Evolutionary conservation across 148 eudicot genomes (phyloP).

Genomic region (Rheum nobile): DNA sequence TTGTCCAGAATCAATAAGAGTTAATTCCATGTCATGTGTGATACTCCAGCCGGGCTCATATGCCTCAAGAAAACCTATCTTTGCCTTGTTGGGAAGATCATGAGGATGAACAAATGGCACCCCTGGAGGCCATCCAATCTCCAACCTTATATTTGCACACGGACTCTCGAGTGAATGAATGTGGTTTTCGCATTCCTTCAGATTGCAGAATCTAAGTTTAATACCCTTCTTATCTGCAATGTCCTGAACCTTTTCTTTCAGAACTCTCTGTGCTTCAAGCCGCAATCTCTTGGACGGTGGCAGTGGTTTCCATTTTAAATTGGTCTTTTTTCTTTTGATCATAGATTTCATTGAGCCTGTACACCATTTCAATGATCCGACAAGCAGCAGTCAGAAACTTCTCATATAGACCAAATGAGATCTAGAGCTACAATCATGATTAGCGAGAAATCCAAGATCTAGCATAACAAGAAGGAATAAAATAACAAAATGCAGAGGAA

Average conservation of each 20-base stretch:
- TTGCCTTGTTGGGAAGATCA: conserved; percentile 98
- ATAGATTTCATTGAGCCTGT: conserved; percentile 82
- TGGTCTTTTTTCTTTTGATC: conserved; percentile 58
- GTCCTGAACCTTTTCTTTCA: conserved; percentile 97
- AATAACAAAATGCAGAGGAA: not conserved
- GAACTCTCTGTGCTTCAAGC: conserved; percentile 95
- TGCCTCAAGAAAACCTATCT: conserved; percentile 90
- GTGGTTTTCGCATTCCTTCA: conserved; percentile 90
- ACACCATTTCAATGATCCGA: conserved; percentile 82
- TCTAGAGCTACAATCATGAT: not conserved
- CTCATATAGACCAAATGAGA: conserved; percentile 38
- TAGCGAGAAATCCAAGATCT: conserved; percentile 1
- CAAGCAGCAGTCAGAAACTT: conserved; percentile 73
- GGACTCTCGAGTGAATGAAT: conserved; percentile 78
- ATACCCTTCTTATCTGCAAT: conserved; percentile 98
- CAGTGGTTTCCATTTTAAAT: conserved; percentile 65
- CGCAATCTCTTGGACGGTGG: conserved; percentile 98
- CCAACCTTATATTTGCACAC: conserved; percentile 76
- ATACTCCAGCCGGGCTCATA: conserved; percentile 99
- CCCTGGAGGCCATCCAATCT: conserved; percentile 96
- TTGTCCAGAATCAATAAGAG: conserved; percentile 67
- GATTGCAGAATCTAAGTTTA: conserved; percentile 80
- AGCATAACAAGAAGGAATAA: not conserved
- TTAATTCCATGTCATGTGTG: conserved; percentile 79
- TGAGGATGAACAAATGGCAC: conserved; percentile 99